Evolutionary conservation across 805 yeast genomes (phyloP), one percentile per base, ranked within the genome.

Genomic region (Hanseniaspora occidentalis): DNA sequence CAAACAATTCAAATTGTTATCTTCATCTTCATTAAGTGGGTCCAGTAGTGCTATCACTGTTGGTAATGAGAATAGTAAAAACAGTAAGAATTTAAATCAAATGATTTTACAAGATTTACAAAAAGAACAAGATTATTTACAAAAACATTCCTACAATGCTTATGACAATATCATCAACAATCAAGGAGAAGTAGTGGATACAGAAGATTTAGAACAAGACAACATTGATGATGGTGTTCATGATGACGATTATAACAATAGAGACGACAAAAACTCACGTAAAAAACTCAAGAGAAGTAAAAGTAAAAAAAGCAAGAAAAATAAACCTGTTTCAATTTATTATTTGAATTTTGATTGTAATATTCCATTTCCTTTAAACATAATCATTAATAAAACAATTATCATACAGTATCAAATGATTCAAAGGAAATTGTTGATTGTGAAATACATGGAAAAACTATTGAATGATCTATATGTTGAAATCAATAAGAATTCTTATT

Each of bases 311-410:
- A 25, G 48, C 57, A 8, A 43, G 47, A n/a, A 54, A 45, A 51
- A 61, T 55, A 47, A 65, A 50, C 45, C 60, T 50, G 40, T 70
- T 60, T 45, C 74, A 1, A 64, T 79, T 1, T 65, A 76, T 36
- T 69, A 70, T 38, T 55, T 80, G 9, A 73, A 71, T 43, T 58
- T 80, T 35, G 75, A 77, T 33, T 44, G 79, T 6, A 58, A 68
- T n/a, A 57, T 88, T 18, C 96, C 96, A 3, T 92, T 84, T 54
- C 99, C 99, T 0, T 60, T 85, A 37, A 85, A 85, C 51, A 65
- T 89, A 20, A 66, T 92, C 1, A 62, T 85, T 1, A 75, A 82
- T 14, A 72, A 77, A 41, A 79, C 85, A 13, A 75, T 79, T 20
- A 64, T 84, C 14, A 69, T 77, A 37, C 84, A 92, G 46, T 85